Base-by-base conservation (phyloP, 148 eudicot genomes). In the Rhododendron mucronatum region DNA sequence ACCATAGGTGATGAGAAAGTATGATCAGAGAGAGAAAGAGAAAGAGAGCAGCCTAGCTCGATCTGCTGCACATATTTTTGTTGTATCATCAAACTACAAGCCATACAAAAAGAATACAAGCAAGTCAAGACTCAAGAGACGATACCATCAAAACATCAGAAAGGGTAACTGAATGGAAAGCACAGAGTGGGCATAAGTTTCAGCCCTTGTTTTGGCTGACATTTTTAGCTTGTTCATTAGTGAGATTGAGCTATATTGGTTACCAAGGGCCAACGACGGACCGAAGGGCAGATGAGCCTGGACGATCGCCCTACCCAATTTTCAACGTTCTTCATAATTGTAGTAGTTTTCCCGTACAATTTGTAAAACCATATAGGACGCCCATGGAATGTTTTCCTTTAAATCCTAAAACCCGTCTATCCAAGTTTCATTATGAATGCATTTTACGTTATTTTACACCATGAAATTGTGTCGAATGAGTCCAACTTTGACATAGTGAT, bases 1-100 rank as follows among this genome's bases (percentile, higher is more conserved):
- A 82, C 61, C 71, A 81, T 90, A 13, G 69, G 80, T 37, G 85
- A 79, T 39, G 20, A 85, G 45, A 44, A 33, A 82, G 85, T 15
- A 63, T 83, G 48, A 85, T 85, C 44, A 55, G 30, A 53, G 1
- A 83, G n/a, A 9, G 41, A 39, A 39, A 39, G 37, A 37, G 41
- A 37, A n/a, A n/a, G 30, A 30, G 1, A n/a, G n/a, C 16, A 83
- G 28, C 51, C 55, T 50, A 15, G 11, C 30, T 84, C n/a, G n/a
- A n/a, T n/a, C 63, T 18, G 30, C 28, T 50, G 26, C 67, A 9
- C 45, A 33, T 83, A 65, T 8, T 33, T 65, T 35, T 65, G 21
- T 61, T 81, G 69, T 55, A 57, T 28, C 69, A 48, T 48, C 69
- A 20, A 55, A 63, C 57, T 7, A 15, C 37, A 83, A 13, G n/a